A percentile compares a stretch with the other conserved stretches of the same genome.
Evolutionary conservation across 2,329 filamentous ascomycete species (phyloP).

Genomic region (Cladosporium velox): DNA sequence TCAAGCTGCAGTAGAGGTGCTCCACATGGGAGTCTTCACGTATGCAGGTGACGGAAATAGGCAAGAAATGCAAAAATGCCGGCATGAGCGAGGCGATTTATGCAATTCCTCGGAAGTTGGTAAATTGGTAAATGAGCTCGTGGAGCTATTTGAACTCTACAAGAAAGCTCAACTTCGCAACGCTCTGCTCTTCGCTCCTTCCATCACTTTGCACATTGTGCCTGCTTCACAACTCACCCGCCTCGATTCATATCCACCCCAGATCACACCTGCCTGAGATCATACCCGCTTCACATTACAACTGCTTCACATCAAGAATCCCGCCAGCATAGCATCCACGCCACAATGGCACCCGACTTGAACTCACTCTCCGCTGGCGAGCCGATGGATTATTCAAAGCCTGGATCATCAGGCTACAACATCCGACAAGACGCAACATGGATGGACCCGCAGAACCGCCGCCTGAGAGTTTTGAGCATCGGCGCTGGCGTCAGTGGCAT

Average conservation of each 20-base stretch:
- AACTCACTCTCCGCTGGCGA: slow-evolving; percentile 41
- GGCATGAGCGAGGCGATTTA: neutral
- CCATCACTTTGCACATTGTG: neutral
- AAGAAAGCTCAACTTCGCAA: neutral
- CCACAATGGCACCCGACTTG: slow-evolving; percentile 46
- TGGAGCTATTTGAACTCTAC: neutral
- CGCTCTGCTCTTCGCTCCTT: neutral
- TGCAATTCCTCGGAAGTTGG: neutral
- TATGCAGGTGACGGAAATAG: neutral
- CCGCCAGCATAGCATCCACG: neutral
- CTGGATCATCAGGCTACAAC: slow-evolving; percentile 45
- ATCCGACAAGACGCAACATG: slow-evolving; percentile 42
- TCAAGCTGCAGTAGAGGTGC: neutral
- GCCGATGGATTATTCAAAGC: slow-evolving; percentile 47
- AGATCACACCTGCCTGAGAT: neutral
- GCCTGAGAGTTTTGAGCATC: slow-evolving; percentile 51
- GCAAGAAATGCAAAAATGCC: neutral
- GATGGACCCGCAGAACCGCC: slow-evolving; percentile 45
- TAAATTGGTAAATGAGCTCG: neutral
- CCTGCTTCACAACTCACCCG: neutral
- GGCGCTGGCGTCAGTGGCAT: slow-evolving; percentile 53
- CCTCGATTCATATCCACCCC: too few relatives aligned
- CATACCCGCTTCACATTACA: neutral
- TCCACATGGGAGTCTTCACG: neutral
- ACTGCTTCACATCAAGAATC: neutral